Evolutionary conservation across 2,329 filamentous ascomycete species (phyloP).

Genomic region (Xylaria sp.): DNA sequence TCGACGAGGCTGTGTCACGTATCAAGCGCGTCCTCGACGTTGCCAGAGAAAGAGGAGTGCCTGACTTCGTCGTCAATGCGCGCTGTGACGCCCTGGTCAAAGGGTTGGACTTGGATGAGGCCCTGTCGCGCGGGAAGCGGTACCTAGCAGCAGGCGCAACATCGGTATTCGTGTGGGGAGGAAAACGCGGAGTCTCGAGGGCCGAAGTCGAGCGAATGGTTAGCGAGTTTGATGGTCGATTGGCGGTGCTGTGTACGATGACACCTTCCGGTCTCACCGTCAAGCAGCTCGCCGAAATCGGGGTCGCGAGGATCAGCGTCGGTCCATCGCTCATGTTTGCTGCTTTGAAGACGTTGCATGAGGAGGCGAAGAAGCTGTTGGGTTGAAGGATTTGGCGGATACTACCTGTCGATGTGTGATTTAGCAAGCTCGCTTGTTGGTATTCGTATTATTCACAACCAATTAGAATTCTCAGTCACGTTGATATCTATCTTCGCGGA

Average conservation of each 20-base stretch:
- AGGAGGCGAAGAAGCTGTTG: conserved; percentile 28
- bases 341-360: conserved; percentile 11
- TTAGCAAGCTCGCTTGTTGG: background rate
- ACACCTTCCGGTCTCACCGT: conserved; percentile 41
- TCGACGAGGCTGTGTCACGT: conserved; percentile 56
- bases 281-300: conserved; percentile 53
- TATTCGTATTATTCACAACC: background rate
- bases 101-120: conserved; percentile 47
- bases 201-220: conserved; percentile 56
- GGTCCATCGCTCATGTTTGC: conserved; percentile 50
- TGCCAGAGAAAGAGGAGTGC: conserved; percentile 56
- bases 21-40: conserved; percentile 52
- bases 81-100: conserved; percentile 58
- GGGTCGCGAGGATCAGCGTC: conserved; percentile 60
- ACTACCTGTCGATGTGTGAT: background rate
- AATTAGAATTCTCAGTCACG: background rate
- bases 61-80: conserved; percentile 62
- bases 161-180: conserved; percentile 63
- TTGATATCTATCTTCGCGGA: background rate
- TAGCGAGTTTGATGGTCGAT: conserved; percentile 54
- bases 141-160: conserved; percentile 64
- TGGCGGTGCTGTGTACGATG: conserved; percentile 49
- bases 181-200: conserved; percentile 47
- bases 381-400: background rate
- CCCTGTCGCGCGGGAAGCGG: conserved; percentile 58